Percentiles rank a stretch among this genome's conserved stretches.
Evolutionary conservation across 2,329 filamentous ascomycete species (phyloP).

Genomic region (Cadophora luteo-olivacea): DNA sequence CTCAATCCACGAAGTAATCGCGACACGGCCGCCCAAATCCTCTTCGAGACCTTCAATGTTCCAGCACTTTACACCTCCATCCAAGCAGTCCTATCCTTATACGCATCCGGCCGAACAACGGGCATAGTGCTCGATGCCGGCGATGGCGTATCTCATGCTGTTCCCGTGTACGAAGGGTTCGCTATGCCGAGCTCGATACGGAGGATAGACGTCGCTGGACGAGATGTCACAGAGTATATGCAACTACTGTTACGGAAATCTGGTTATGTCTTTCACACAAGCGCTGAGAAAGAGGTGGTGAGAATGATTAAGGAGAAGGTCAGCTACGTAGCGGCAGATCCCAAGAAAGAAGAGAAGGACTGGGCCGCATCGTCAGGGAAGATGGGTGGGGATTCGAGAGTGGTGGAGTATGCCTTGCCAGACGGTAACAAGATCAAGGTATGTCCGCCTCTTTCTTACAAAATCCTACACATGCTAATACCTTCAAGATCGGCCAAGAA

Average conservation of each 20-base stretch:
- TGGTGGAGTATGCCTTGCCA: conserved; percentile 85
- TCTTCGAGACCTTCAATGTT: conserved; percentile 99
- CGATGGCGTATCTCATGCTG: conserved; percentile 95
- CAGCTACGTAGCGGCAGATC: conserved; percentile 89
- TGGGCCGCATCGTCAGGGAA: conserved; percentile 76
- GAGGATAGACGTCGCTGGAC: conserved; percentile 92
- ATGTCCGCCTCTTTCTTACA: conserved; percentile 20
- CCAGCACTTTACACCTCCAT: conserved; percentile 96
- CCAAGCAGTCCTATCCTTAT: conserved; percentile 93
- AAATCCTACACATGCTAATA: conserved; percentile 29
- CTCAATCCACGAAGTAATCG: conserved; percentile 95
- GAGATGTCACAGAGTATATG: conserved; percentile 95
- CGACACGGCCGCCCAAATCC: conserved; percentile 93
- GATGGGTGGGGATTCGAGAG: conserved; percentile 72
- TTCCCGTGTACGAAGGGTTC: conserved; percentile 97
- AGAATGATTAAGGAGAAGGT: conserved; percentile 95
- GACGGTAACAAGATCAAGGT: conserved; percentile 95
- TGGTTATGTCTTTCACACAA: conserved; percentile 95
- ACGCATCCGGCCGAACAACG: conserved; percentile 94
- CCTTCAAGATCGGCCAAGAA: conserved; percentile 79
- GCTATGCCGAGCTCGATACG: conserved; percentile 95
- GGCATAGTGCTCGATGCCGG: conserved; percentile 95
- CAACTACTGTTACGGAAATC: conserved; percentile 90
- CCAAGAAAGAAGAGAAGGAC: conserved; percentile 94
- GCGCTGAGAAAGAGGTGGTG: conserved; percentile 99